phyloP scores from a whole-genome alignment of 2,329 filamentous ascomycete species.

The Keithomyces neogunnii region DNA sequence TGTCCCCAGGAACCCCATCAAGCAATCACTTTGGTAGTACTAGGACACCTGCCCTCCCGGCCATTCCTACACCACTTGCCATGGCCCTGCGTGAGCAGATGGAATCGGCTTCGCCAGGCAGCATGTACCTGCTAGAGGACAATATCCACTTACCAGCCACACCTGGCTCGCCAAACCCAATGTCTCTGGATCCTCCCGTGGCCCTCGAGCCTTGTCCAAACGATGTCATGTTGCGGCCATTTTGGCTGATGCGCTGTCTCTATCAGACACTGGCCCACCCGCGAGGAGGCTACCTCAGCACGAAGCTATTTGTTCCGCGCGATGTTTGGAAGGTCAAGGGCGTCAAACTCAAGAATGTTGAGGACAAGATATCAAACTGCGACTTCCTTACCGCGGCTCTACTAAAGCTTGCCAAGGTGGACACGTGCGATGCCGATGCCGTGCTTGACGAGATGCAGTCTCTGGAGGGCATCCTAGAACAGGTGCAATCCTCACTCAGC shows the following conservation, averaged over 20 bases:
- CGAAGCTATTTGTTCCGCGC: constrained; percentile 81
- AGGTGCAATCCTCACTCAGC: constrained; percentile 65
- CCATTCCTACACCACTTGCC: constrained; percentile 59
- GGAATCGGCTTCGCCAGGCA: constrained; percentile 52
- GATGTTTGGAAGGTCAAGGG: constrained; percentile 93
- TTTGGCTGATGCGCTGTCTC: constrained; percentile 94
- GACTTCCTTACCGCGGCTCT: constrained; percentile 86
- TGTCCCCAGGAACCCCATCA: constrained; percentile 66
- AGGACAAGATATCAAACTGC: constrained; percentile 90
- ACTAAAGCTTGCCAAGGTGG: constrained; percentile 71
- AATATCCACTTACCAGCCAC: constrained; percentile 62
- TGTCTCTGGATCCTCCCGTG: constrained; percentile 58
- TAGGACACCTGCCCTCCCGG: constrained; percentile 43
- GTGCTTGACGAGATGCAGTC: constrained; percentile 91
- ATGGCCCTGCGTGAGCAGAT: constrained; percentile 52
- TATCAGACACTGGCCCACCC: constrained; percentile 90
- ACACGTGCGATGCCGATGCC: constrained; percentile 84
- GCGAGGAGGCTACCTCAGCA: constrained; percentile 84
- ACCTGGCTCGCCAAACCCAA: constrained; percentile 56
- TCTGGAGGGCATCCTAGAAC: constrained; percentile 77
- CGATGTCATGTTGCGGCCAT: constrained; percentile 82
- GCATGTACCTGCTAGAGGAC: constrained; percentile 75
- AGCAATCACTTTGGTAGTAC: constrained; percentile 56
- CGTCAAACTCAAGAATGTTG: constrained; percentile 82
- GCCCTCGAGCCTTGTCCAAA: constrained; percentile 87